Evolutionary conservation across 495 filamentous ascomycete genomes (phyloP).

Genomic region (Bombardia bombarda): DNA sequence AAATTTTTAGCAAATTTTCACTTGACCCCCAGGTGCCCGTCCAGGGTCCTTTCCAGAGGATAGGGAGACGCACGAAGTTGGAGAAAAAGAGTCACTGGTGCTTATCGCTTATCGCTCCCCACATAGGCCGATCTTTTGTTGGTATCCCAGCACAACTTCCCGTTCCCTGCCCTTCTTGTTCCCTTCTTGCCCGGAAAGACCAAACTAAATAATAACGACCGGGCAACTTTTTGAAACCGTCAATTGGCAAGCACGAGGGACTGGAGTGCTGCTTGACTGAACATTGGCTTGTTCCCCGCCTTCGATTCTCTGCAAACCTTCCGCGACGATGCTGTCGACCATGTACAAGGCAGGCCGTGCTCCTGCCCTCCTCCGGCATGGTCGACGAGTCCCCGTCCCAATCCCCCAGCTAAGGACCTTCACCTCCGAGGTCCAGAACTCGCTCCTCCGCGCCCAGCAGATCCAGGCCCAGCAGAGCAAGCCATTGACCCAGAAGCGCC

Average conservation of each 20-base stretch:
- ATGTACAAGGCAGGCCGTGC: slow-evolving; percentile 40
- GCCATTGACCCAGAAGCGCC: slow-evolving; percentile 31
- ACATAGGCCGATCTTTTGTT: slow-evolving; percentile 13
- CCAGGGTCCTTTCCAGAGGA: background rate
- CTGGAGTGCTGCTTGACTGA: slow-evolving; percentile 7
- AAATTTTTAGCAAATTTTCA: slow-evolving; percentile 9
- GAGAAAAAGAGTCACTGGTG: slow-evolving; percentile 14
- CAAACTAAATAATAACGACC: slow-evolving; percentile 5
- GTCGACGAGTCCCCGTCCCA: slow-evolving; percentile 34
- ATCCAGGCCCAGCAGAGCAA: slow-evolving; percentile 15
- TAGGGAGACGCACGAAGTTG: background rate
- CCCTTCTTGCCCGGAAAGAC: background rate
- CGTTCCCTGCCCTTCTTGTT: slow-evolving; percentile 9
- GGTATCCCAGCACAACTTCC: slow-evolving; percentile 3
- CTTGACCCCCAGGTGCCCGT: background rate
- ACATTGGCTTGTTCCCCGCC: slow-evolving; percentile 7
- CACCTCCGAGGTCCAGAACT: slow-evolving; percentile 22
- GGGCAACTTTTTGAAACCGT: slow-evolving; percentile 10
- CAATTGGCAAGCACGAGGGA: slow-evolving; percentile 17
- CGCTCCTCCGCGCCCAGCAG: slow-evolving; percentile 24
- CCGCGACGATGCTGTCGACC: slow-evolving; percentile 27
- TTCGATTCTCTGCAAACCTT: background rate
- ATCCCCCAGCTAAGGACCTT: slow-evolving; percentile 27
- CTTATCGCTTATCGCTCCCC: slow-evolving; percentile 24
- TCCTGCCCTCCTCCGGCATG: slow-evolving; percentile 40